phyloP scores from a whole-genome alignment of 148 eudicot genomes.

The Camellia japonica region DNA sequence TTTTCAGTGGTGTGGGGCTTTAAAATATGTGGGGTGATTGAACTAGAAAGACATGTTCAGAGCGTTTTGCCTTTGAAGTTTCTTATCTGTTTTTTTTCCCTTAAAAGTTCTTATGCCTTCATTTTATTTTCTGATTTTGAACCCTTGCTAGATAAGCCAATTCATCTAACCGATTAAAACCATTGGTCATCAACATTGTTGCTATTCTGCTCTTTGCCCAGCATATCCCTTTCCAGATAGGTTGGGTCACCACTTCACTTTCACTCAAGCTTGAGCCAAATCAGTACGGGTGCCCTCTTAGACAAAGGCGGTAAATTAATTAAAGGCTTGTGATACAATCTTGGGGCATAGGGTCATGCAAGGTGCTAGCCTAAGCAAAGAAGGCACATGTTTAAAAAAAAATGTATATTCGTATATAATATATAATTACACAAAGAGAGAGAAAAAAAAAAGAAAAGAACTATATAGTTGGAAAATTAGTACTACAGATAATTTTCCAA shows the following conservation, averaged over 20 bases:
- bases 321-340: neutral
- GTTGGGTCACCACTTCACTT: neutral
- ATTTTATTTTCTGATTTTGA: neutral
- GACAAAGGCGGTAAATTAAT: neutral
- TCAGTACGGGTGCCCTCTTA: neutral
- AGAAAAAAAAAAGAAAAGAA: too few relatives aligned
- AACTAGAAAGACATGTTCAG: neutral
- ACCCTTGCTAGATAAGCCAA: neutral
- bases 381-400: too few relatives aligned
- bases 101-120: neutral
- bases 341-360: neutral
- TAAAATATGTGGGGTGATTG: slow-evolving; percentile 6
- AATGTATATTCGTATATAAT: too few relatives aligned
- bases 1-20: neutral
- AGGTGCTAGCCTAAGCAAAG: neutral
- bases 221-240: neutral
- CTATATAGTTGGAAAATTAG: neutral
- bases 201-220: neutral
- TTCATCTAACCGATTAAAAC: neutral
- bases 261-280: neutral
- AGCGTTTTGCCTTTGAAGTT: neutral
- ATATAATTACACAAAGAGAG: neutral
- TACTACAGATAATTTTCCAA: neutral
- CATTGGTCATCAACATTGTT: neutral
- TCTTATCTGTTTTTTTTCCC: neutral